phyloP scores from a whole-genome alignment of 2,329 filamentous ascomycete genomes.

The Blumeria hordei region DNA sequence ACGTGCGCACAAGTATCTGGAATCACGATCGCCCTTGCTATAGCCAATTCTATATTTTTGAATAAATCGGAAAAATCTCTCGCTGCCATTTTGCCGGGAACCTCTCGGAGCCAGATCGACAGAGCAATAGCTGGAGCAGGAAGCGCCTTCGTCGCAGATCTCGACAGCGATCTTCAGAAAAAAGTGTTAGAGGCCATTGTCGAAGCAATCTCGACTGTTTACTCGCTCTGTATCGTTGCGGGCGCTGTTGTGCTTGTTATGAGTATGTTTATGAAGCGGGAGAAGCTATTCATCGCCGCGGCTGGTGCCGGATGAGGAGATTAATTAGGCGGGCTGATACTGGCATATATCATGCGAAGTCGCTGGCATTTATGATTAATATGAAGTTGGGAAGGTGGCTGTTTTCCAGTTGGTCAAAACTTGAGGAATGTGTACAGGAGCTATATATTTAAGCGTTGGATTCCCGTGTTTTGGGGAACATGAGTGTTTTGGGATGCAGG shows the following conservation, averaged over 20 bases:
- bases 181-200: slow-evolving; percentile 15
- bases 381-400: too few species aligned
- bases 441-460: too few species aligned
- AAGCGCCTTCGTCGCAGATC: slow-evolving; percentile 7
- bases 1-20: slow-evolving; percentile 17
- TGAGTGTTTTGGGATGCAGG: too few species aligned
- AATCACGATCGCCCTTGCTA: slow-evolving; percentile 17
- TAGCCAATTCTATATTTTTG: slow-evolving; percentile 18
- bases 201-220: slow-evolving; percentile 14
- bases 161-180: slow-evolving; percentile 4
- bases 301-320: too few species aligned
- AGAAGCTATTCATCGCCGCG: slow-evolving; percentile 15
- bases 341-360: too few species aligned
- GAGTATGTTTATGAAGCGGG: slow-evolving; percentile 16
- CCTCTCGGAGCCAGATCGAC: slow-evolving; percentile 11
- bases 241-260: slow-evolving; percentile 14
- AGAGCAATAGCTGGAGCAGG: slow-evolving; percentile 12
- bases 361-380: too few species aligned
- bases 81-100: slow-evolving; percentile 9
- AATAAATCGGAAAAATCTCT: slow-evolving; percentile 15
- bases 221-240: slow-evolving; percentile 15
- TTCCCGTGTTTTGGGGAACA: too few species aligned
- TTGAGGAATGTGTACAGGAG: too few species aligned
- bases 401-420: too few species aligned
- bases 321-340: too few species aligned